Evolutionary conservation across 129 eudicot species (phyloP).

Genomic region (Heracleum sosnowskyi): DNA sequence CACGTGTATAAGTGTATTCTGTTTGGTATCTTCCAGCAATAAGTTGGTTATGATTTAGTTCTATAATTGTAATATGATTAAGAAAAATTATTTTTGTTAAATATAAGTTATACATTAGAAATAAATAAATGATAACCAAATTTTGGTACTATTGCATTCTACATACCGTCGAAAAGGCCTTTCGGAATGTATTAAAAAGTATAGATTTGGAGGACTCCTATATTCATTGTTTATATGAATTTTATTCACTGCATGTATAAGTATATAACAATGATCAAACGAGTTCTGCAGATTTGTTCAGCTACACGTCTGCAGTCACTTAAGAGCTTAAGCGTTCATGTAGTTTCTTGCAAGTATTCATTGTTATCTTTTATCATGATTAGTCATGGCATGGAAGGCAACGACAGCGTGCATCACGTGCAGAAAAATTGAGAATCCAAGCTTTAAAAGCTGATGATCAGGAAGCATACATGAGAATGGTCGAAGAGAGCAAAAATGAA

Average conservation of each 20-base stretch:
- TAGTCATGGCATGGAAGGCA: conserved; percentile 99
- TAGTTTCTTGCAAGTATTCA: not conserved
- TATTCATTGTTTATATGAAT: not conserved
- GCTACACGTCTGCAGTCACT: not conserved
- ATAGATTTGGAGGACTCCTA: not conserved
- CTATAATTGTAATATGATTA: too few species aligned
- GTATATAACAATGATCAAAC: not conserved
- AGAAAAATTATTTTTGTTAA: not conserved
- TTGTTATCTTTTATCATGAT: not conserved
- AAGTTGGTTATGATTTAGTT: too few species aligned
- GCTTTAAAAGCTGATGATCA: conserved; percentile 93
- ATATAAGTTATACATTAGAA: not conserved
- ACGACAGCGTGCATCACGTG: conserved; percentile 88
- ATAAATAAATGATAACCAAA: not conserved
- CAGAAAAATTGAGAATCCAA: conserved; percentile 89
- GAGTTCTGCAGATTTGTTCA: conserved; percentile 1
- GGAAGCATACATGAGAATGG: conserved; percentile 99
- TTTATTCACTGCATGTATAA: not conserved
- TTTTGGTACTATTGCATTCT: not conserved
- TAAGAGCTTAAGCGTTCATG: not conserved
- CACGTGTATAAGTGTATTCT: too few species aligned
- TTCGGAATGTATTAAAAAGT: too few species aligned
- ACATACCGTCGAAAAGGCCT: not conserved
- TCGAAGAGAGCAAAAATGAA: conserved; percentile 98
- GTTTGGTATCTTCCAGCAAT: too few species aligned